Conservation (phyloP, 768 basidiomycete species). For the Mycena epipterygia region DNA sequence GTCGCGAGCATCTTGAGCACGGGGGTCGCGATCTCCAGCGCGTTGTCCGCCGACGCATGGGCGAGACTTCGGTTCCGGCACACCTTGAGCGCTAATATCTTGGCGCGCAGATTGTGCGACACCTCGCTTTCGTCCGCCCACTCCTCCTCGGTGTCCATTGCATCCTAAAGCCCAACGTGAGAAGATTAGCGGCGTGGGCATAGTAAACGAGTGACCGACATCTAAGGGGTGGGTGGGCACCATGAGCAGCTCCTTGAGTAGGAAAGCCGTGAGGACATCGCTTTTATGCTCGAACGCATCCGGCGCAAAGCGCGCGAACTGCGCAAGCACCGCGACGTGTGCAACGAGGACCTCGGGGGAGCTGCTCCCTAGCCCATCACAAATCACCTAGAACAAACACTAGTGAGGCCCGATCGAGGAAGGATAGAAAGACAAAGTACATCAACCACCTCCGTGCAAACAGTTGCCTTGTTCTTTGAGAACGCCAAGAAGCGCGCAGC, state of each 20-base stretch:
- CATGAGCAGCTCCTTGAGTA: slow-evolving; percentile 81
- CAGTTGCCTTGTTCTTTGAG: slow-evolving; percentile 63
- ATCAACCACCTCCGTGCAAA: slow-evolving; percentile 71
- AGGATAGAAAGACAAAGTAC: slow-evolving; percentile 52
- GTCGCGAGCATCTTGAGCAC: slow-evolving; percentile 82
- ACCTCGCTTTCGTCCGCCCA: slow-evolving; percentile 84
- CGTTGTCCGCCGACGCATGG: slow-evolving; percentile 68
- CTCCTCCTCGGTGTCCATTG: slow-evolving; percentile 74
- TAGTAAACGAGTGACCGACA: slow-evolving; percentile 51
- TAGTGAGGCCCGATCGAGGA: not conserved
- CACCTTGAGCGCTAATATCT: slow-evolving; percentile 83
- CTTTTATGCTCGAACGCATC: slow-evolving; percentile 85
- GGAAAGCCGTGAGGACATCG: slow-evolving; percentile 77
- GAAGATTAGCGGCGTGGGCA: not conserved
- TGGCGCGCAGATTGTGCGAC: slow-evolving; percentile 70
- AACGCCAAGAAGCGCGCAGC: slow-evolving; percentile 81
- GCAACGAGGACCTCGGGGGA: slow-evolving; percentile 70
- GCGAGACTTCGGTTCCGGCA: slow-evolving; percentile 85
- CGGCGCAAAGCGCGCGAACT: slow-evolving; percentile 77
- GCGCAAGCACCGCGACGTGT: slow-evolving; percentile 78
- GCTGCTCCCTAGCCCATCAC: slow-evolving; percentile 61
- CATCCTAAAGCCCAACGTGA: slow-evolving; percentile 56
- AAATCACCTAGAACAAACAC: slow-evolving; percentile 65
- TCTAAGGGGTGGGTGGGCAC: slow-evolving; percentile 59
- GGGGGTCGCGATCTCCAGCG: slow-evolving; percentile 78